A percentile compares a stretch with the other conserved stretches of the same genome.
Conservation (phyloP, 495 filamentous ascomycete species). For the Podospora appendiculata region DNA sequence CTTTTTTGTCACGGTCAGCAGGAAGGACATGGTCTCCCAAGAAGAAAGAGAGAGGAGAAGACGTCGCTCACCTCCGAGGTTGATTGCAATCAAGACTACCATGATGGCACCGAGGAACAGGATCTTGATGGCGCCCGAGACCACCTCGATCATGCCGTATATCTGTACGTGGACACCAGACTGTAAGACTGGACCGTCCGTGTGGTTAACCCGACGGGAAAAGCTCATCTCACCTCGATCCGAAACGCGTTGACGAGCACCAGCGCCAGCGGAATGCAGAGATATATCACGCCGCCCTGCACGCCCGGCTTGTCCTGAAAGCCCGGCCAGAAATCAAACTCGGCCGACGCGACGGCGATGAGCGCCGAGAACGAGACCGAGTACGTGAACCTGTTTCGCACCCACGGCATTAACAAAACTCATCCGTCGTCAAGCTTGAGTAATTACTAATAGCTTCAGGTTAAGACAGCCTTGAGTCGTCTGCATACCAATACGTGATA, state of each 20-base stretch:
- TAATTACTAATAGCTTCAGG: no score
- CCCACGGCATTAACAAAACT: not conserved
- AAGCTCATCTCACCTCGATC: conserved; percentile 6
- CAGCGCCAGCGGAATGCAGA: conserved; percentile 12
- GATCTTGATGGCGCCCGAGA: conserved; percentile 13
- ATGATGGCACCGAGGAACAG: conserved; percentile 9
- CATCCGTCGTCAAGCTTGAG: no score
- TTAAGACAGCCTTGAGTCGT: no score
- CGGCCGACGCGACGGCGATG: conserved; percentile 31
- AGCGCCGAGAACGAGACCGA: conserved; percentile 32
- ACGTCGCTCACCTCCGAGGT: not conserved
- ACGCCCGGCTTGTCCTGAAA: conserved; percentile 3
- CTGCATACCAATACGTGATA: conserved; percentile 37
- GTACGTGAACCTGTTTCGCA: conserved; percentile 41
- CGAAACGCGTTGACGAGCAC: conserved; percentile 13
- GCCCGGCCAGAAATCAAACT: conserved; percentile 25
- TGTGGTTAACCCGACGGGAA: not conserved
- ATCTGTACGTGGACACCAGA: conserved; percentile 3
- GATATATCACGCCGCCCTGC: conserved; percentile 11
- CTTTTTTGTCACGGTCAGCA: no score
- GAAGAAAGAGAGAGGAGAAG: no score
- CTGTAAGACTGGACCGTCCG: not conserved
- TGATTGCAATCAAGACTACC: conserved; percentile 13
- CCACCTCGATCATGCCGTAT: conserved; percentile 19
- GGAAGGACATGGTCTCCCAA: no score